Base-by-base conservation (phyloP, 768 basidiomycete species). In the Leucocoprinus sp. region DNA sequence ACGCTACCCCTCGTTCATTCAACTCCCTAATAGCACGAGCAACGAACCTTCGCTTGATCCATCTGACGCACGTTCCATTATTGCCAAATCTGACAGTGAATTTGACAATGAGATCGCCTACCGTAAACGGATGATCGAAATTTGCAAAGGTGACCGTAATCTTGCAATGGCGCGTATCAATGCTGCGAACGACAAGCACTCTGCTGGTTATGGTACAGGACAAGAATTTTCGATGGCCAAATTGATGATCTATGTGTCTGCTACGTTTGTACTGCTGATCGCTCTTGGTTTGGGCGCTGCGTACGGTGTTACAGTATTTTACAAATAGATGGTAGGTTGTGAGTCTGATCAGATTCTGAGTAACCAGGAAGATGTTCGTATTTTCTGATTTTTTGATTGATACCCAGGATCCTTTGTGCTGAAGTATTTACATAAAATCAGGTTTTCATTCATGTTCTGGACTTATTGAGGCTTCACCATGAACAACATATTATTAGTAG, bases 1-100 rank as follows among this genome's bases (percentile, higher is more conserved):
- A 54, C 74, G 93, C 62, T 99, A 89, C 67, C 95, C 95, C 2
- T 89, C 92, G 2, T 96, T 95, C 69, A 76, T 99, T 35, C 60
- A 61, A 39, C 51, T 48, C 37, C 56, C 38, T 42, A 49, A 44
- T 55, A 48, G 42, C 55, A 37, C 37, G 54, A 48, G 51, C 37
- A 37, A 35, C 45, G 19, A 40, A 21, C 48, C 37, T 52, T 64
- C 61, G 2, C 68, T 76, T 51, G 65, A 82, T 58, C 56, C 68
- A 2, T 36, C 55, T 19, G 84, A 88, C 59, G 69, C 77, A 11
- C 79, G 86, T 14, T 69, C 79, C 2, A 61, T 60, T 3, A 68
- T 85, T 22, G 62, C 75, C 27, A 55, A 67, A 24, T 45, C 60
- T 29, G 68, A 76, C 52, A 65, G 77, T 52, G 61, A 70, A 52